Evolutionary conservation across 352 stramenopile genomes (phyloP).

Genomic region (Saprolegnia diclina): DNA sequence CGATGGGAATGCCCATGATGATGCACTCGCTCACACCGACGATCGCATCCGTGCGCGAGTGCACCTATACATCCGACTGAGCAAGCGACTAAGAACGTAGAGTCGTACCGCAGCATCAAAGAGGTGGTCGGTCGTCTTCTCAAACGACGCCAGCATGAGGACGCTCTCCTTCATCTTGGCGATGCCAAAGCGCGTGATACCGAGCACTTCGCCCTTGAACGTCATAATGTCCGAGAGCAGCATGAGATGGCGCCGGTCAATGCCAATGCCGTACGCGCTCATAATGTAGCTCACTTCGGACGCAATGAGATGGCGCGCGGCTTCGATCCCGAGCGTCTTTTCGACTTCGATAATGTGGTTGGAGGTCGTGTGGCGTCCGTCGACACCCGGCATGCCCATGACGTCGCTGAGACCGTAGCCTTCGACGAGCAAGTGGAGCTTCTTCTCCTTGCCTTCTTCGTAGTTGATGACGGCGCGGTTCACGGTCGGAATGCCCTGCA

Average conservation of each 20-base stretch:
- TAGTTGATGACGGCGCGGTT: constrained; percentile 99
- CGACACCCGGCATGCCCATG: constrained; percentile 96
- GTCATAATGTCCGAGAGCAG: constrained; percentile 99
- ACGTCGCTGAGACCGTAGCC: constrained; percentile 97
- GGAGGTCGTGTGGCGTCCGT: constrained; percentile 93
- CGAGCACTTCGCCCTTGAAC: constrained; percentile 92
- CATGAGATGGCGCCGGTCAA: constrained; percentile 98
- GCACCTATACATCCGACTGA: constrained; percentile 42
- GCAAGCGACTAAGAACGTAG: not conserved
- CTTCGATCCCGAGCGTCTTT: constrained; percentile 97
- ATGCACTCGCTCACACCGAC: constrained; percentile 99
- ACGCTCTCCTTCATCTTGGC: constrained; percentile 99
- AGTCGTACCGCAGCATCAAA: constrained; percentile 93
- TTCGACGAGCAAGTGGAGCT: constrained; percentile 98
- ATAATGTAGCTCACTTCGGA: constrained; percentile 99
- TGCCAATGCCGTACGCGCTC: constrained; percentile 97
- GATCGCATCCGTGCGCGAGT: constrained; percentile 96
- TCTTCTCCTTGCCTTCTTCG: constrained; percentile 69
- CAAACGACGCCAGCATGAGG: constrained; percentile 98
- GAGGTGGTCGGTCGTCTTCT: constrained; percentile 99
- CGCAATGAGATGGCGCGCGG: constrained; percentile 93
- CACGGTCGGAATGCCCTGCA: constrained; percentile 96
- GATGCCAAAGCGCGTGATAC: constrained; percentile 96
- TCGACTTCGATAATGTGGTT: constrained; percentile 99
- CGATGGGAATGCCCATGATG: constrained; percentile 99